Percentiles rank a stretch among this genome's conserved stretches.
Evolutionary conservation across 495 filamentous ascomycete species (phyloP).

Genomic region (Parathielavia hyrcaniae): DNA sequence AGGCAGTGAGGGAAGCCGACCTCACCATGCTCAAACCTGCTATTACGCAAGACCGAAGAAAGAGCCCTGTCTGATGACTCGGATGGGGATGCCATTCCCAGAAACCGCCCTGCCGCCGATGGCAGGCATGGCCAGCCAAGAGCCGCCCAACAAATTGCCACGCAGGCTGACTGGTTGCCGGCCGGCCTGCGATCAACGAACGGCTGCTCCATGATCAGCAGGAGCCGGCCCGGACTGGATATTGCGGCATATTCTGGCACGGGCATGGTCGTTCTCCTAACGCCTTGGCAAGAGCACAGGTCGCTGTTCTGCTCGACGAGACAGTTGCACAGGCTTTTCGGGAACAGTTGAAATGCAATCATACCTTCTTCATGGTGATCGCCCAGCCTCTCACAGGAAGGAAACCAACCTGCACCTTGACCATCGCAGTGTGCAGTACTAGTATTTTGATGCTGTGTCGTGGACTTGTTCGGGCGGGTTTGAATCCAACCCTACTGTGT

Average conservation of each 20-base stretch:
- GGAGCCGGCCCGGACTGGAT: conserved; percentile 21
- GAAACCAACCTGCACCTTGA: too few relatives aligned
- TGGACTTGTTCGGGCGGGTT: too few relatives aligned
- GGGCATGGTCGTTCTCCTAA: conserved; percentile 25
- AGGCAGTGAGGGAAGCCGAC: background rate
- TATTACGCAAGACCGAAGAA: too few relatives aligned
- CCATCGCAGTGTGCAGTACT: too few relatives aligned
- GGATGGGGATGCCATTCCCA: too few relatives aligned
- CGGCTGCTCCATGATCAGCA: background rate
- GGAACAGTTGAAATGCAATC: too few relatives aligned
- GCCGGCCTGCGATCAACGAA: background rate
- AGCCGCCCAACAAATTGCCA: background rate
- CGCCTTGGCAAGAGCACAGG: conserved; percentile 20
- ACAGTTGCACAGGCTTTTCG: background rate
- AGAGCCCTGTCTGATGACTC: too few relatives aligned
- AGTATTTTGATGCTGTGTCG: too few relatives aligned
- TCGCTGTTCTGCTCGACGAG: conserved; percentile 4
- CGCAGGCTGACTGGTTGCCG: background rate
- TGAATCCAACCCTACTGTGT: too few relatives aligned
- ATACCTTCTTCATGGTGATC: too few relatives aligned
- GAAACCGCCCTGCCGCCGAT: too few relatives aligned
- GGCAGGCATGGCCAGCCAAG: background rate
- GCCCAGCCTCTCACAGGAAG: too few relatives aligned
- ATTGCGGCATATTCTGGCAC: conserved; percentile 23
- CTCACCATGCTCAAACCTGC: background rate